A percentile compares a stretch with the other conserved stretches of the same genome.
Evolutionary conservation across 192 early-diverging fungal genomes (phyloP).

Genomic region (Umbelopsis sp.): DNA sequence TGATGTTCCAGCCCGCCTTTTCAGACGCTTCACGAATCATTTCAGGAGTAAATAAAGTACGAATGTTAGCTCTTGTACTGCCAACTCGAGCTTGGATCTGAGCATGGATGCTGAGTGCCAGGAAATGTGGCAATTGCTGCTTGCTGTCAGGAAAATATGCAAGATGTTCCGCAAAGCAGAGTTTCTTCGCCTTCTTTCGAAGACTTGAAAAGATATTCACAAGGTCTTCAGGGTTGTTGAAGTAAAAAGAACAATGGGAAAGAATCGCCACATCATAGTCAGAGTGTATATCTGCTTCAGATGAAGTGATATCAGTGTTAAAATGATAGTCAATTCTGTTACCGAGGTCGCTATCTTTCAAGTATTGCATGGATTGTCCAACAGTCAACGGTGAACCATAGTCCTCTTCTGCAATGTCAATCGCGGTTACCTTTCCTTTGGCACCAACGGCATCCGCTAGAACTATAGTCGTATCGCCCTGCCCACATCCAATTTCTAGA

Average conservation of each 20-base stretch:
- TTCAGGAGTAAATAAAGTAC: constrained; percentile 6
- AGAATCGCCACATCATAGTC: constrained; percentile 1
- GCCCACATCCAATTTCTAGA: constrained; percentile 13
- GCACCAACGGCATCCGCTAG: constrained; percentile 10
- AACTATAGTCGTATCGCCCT: constrained; percentile 12
- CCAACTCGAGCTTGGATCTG: constrained; percentile 14
- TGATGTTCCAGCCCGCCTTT: constrained; percentile 6
- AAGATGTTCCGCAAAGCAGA: constrained; percentile 8
- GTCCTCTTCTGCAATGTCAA: constrained; percentile 10
- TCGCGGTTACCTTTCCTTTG: background rate
- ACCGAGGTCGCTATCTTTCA: background rate
- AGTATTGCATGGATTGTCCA: constrained; percentile 5
- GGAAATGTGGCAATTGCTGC: background rate
- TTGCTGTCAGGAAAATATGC: background rate
- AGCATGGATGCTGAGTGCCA: constrained; percentile 13
- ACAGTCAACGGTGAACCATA: constrained; percentile 12
- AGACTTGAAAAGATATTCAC: background rate
- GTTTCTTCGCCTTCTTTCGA: background rate
- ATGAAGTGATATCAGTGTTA: background rate
- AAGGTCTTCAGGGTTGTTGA: background rate
- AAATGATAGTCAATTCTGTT: constrained; percentile 4
- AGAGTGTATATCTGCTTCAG: background rate
- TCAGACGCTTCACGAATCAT: background rate
- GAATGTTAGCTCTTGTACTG: background rate
- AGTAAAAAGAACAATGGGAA: constrained; percentile 11